Base-by-base conservation (phyloP, 257 asterid species). In the Solanum pinnatisectum region DNA sequence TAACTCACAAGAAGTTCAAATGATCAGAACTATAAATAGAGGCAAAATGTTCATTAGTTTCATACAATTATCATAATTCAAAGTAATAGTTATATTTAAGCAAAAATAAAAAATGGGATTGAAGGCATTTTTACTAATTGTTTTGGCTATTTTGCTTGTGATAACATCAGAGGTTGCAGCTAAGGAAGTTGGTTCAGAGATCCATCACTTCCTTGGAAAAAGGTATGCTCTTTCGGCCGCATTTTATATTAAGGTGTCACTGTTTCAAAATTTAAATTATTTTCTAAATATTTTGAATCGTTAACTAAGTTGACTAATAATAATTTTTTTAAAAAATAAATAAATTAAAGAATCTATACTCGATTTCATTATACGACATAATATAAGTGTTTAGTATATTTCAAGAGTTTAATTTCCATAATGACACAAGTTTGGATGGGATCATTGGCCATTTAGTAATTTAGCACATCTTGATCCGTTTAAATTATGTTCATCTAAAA, bases 111-210 rank as follows among this genome's bases (percentile, higher is more conserved):
- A 73, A 32, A 89, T 87, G 91, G 81, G 86, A 9, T 81, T 6
- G 12, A 87, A 87, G 85, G 18, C 56, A 52, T 13, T 71, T 15
- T 10, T 87, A 20, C 56, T 87, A 12, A 63, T 89, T 52, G 77
- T 35, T 18, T 27, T 89, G 35, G 89, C 88, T 84, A 23, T 84
- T 20, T 63, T 74, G 40, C 35, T 84, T 39, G 37, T 87, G 35
- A 89, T 87, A 30, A 44, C 83, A n/a, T 87, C 87, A 8, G 63
- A 87, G 63, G 89, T 87, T 8, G 79, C 91, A 9, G 89, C 83
- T 8, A 83, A 83, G 86, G 52, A 82, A 89, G 10, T 74, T 89
- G 67, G 85, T 82, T 8, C 87, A 89, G 16, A 36, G 18, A 44
- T 10, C 82, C 82, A 39, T 18, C 33, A 40, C 77, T 73, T 71